Evolutionary conservation across 495 filamentous ascomycete species (phyloP).

Genomic region (Hypoxylon perforatum): DNA sequence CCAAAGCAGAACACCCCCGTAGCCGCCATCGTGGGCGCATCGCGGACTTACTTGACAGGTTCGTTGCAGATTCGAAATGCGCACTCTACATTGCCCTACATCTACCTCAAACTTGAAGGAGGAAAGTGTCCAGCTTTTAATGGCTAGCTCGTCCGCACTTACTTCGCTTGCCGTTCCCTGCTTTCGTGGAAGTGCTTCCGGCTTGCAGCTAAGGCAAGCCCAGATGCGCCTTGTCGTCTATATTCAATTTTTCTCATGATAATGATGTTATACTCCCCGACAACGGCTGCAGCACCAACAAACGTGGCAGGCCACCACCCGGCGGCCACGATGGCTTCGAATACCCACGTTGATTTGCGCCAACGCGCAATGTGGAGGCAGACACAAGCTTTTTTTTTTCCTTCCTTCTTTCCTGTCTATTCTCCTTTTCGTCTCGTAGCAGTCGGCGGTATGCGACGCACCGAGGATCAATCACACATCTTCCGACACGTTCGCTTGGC

Average conservation of each 20-base stretch:
- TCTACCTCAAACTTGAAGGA: conserved; percentile 33
- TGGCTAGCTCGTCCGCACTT: conserved; percentile 16
- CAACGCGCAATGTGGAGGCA: conserved; percentile 10
- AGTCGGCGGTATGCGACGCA: conserved; percentile 39
- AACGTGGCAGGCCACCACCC: conserved; percentile 35
- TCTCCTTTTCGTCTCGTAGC: conserved; percentile 23
- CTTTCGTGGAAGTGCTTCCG: conserved; percentile 19
- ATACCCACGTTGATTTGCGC: conserved; percentile 30
- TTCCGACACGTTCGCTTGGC: conserved; percentile 21
- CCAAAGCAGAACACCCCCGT: conserved; percentile 5
- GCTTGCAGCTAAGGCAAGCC: conserved; percentile 9
- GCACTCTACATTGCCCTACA: conserved; percentile 11
- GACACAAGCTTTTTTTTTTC: conserved; percentile 10
- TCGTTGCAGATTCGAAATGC: conserved; percentile 26
- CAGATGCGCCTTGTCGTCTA: not conserved
- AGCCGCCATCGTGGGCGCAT: conserved; percentile 34
- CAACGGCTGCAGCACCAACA: conserved; percentile 24
- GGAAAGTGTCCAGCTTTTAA: conserved; percentile 9
- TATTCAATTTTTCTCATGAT: conserved; percentile 10
- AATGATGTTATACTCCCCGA: conserved; percentile 8
- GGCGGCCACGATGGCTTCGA: conserved; percentile 35
- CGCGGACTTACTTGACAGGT: conserved; percentile 29
- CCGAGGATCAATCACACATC: conserved; percentile 27
- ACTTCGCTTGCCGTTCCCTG: conserved; percentile 15
- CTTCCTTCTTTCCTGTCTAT: not conserved